A percentile compares a stretch with the other conserved stretches of the same genome.
These are phyloP conservation scores for Tieghemostelium lacteum DNA, from an alignment of 78 protist genomes.

Conservation along the genomic window DNA sequence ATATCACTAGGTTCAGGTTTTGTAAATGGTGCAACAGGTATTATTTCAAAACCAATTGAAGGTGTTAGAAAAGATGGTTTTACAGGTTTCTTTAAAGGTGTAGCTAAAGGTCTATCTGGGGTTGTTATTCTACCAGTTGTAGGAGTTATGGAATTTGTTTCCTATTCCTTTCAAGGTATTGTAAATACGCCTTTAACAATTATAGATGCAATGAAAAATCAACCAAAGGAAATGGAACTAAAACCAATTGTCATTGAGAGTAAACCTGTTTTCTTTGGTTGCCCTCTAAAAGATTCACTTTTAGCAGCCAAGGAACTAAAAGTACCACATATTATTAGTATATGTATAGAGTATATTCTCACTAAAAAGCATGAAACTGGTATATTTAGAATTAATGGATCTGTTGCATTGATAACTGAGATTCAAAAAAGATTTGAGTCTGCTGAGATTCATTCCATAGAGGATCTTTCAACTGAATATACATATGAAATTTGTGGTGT, in stretches of 20 bases:
- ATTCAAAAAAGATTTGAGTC: constrained; percentile 24
- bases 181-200: constrained; percentile 56
- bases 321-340: constrained; percentile 37
- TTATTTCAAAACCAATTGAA: constrained; percentile 42
- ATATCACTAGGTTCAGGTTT: constrained; percentile 23
- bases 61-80: constrained; percentile 61
- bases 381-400: constrained; percentile 50
- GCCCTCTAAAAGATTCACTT: constrained; percentile 17
- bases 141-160: constrained; percentile 37
- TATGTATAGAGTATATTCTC: constrained; percentile 41
- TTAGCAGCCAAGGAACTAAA: constrained; percentile 4
- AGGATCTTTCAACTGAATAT: background rate
- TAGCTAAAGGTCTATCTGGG: constrained; percentile 63
- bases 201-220: constrained; percentile 66
- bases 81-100: constrained; percentile 52
- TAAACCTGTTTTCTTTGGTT: constrained; percentile 37
- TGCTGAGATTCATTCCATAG: constrained; percentile 27
- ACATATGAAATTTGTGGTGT: constrained; percentile 36
- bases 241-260: constrained; percentile 3
- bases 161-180: constrained; percentile 50
- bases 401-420: constrained; percentile 30
- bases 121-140: constrained; percentile 65
- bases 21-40: constrained; percentile 32
- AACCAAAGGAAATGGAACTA: constrained; percentile 54
- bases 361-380: constrained; percentile 18